Base-by-base conservation (phyloP, 345 rosid genomes). In the Euphorbia lathyris region DNA sequence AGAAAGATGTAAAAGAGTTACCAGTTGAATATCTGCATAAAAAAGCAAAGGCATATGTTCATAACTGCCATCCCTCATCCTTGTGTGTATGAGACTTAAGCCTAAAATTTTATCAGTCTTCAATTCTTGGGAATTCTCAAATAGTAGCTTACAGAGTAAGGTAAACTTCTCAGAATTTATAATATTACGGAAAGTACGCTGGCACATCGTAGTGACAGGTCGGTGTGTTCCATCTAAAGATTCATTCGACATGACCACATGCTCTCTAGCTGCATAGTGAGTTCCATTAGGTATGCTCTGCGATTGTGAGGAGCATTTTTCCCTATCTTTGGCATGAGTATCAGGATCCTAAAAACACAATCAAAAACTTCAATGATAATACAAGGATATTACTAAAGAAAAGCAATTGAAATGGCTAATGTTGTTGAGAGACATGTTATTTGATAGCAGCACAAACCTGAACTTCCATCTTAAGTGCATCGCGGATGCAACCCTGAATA, bases 1-100 rank as follows among this genome's bases (percentile, higher is more conserved):
- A 57, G 68, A 58, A 71, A 52, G 9, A 62, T 58, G 17, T 45
- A n/a, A 16, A 62, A 5, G 76, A 60, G 60, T 72, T 76, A 95
- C 99, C 97, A 77, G 84, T 69, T 80, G 84, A 67, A 92, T 72
- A 84, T 95, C 96, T 4, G 79, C 69, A 65, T 72, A 69, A 77
- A 95, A 86, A 65, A 83, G 92, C 72, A 45, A 10, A 63, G 92
- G 98, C 10, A 87, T 83, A 20, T 19, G 30, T 66, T 87, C 98
- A 85, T 95, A 95, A 48, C 72, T 77, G 78, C 97, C 98, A 30
- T 84, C 86, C 75, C 83, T 88, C 98, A 90, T 88, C 82, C 86
- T 87, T 64, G 77, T 73, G 77, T 90, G 76, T 83, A 95, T 79
- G 64, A 75, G 63, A 74, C 64, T 79, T 64, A 86, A 82, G 81